A percentile compares a stretch with the other conserved stretches of the same genome.
These are phyloP conservation scores for Nakazawaea wyomingensis DNA, from an alignment of 805 yeast genomes.

Conservation along the genomic window DNA sequence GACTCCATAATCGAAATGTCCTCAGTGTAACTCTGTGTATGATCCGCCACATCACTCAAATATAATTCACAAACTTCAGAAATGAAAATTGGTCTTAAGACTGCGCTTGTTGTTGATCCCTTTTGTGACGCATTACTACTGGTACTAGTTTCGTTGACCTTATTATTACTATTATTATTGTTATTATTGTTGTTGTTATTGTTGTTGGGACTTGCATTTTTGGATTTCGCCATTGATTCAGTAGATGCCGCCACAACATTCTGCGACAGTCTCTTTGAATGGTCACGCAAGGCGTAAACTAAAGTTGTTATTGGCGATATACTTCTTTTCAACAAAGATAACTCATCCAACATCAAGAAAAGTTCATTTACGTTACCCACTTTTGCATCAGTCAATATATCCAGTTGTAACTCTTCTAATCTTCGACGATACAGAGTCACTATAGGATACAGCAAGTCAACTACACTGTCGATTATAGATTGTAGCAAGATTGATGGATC, in stretches of 20 bases:
- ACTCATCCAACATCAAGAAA: constrained; percentile 49
- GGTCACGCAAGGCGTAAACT: constrained; percentile 40
- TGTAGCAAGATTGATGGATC: constrained; percentile 50
- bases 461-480: constrained; percentile 48
- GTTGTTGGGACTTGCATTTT: neutral
- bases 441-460: constrained; percentile 50
- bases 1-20: constrained; percentile 50
- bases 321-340: constrained; percentile 40
- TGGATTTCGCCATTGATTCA: neutral
- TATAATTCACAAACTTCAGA: constrained; percentile 42
- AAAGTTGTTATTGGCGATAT: constrained; percentile 43
- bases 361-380: constrained; percentile 46
- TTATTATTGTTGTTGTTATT: too few relatives aligned
- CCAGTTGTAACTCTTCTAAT: constrained; percentile 45
- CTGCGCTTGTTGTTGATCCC: neutral
- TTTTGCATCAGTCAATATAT: constrained; percentile 44
- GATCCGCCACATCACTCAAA: constrained; percentile 53
- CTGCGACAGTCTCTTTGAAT: constrained; percentile 19
- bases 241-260: neutral
- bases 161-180: too few relatives aligned
- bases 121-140: neutral
- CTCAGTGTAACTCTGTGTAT: constrained; percentile 44
- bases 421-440: constrained; percentile 45
- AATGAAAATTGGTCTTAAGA: constrained; percentile 20
- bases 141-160: too few relatives aligned